Base-by-base conservation (phyloP, 169 alveolate genomes). In the Cryptosporidium felis region DNA sequence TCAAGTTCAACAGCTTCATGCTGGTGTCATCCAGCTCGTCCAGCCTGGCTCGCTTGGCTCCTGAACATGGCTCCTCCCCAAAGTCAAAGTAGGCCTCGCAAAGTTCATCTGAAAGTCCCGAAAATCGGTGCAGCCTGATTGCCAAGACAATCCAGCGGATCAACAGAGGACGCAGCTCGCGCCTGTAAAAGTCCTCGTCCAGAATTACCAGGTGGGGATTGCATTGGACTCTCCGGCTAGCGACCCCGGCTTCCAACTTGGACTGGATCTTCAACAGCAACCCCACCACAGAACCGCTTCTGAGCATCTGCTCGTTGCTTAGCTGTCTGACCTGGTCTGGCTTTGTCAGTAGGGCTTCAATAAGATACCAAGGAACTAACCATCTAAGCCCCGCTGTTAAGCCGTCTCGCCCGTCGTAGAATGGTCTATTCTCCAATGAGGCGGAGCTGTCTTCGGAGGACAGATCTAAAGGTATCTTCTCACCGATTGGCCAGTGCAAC, bases 401-500 rank as follows among this genome's bases (percentile, higher is more conserved):
- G n/a, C n/a, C n/a, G n/a, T n/a, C n/a, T n/a, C n/a, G n/a, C n/a
- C n/a, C n/a, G n/a, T n/a, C n/a, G n/a, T n/a, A n/a, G n/a, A n/a
- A n/a, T n/a, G n/a, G n/a, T n/a, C n/a, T n/a, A n/a, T n/a, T n/a
- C n/a, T n/a, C n/a, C n/a, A n/a, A n/a, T n/a, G n/a, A n/a, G n/a
- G n/a, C n/a, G n/a, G n/a, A n/a, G n/a, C n/a, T n/a, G n/a, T n/a
- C 45, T 60, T 28, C 53, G 9, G 12, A 28, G 0, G 88, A 18
- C 26, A 81, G 34, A 66, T 56, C 89, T 14, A 81, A 23, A 8
- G 95, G 93, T 41, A 53, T 61, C 88, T 93, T 94, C 36, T 67
- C 88, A 1, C 98, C 98, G 44, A 94, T 85, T 2, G 98, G 98
- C 98, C 98, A 95, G 60, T 94, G 97, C 62, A 95, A 90, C 74